These are phyloP conservation scores for Tremella mesenterica DNA, from an alignment of 768 basidiomycete species.

Conservation along the genomic window DNA sequence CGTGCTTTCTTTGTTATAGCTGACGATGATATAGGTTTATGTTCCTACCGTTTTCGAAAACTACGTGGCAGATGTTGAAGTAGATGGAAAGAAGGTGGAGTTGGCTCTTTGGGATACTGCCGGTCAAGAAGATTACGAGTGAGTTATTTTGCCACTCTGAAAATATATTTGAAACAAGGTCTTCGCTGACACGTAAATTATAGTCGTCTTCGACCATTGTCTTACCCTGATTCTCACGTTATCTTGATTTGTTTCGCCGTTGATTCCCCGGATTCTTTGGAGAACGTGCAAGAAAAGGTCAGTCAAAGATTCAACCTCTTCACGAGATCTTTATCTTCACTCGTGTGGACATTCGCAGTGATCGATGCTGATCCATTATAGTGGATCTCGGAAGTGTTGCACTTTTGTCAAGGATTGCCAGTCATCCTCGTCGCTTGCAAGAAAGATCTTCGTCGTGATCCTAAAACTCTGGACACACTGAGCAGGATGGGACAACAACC, in stretches of 20 bases:
- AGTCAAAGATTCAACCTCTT: slow-evolving; percentile 36
- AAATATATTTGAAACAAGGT: neutral
- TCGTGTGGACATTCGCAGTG: too few relatives aligned
- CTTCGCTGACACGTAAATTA: neutral
- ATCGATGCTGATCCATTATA: slow-evolving; percentile 37
- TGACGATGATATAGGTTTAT: slow-evolving; percentile 61
- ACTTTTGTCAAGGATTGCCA: slow-evolving; percentile 88
- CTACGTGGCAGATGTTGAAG: slow-evolving; percentile 97
- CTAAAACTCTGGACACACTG: slow-evolving; percentile 85
- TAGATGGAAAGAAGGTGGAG: slow-evolving; percentile 97
- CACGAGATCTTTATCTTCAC: neutral
- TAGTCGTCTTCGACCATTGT: slow-evolving; percentile 81
- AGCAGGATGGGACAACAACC: slow-evolving; percentile 89
- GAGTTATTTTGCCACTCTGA: slow-evolving; percentile 7
- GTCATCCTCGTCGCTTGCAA: slow-evolving; percentile 98
- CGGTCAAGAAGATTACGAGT: slow-evolving; percentile 95
- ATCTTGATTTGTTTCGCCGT: slow-evolving; percentile 99
- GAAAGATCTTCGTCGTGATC: slow-evolving; percentile 93
- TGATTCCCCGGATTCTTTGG: slow-evolving; percentile 93
- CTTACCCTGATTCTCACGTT: slow-evolving; percentile 99
- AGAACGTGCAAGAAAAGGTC: slow-evolving; percentile 99
- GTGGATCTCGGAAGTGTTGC: slow-evolving; percentile 99
- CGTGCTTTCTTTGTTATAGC: neutral
- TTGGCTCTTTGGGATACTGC: slow-evolving; percentile 99
- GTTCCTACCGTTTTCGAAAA: slow-evolving; percentile 99